Evolutionary conservation across 129 eudicot species (phyloP).

Genomic region (Flaveria robusta): DNA sequence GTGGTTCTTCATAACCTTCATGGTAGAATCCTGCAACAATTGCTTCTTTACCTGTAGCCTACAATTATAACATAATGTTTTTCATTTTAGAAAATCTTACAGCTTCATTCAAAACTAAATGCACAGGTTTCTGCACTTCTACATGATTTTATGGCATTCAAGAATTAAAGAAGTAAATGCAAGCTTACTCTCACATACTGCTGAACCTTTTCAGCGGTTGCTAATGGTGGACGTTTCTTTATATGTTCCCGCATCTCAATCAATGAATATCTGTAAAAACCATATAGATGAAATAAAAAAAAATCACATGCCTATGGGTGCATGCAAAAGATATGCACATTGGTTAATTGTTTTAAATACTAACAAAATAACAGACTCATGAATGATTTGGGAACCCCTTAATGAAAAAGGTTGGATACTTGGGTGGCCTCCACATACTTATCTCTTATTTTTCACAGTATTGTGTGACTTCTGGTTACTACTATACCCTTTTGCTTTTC

Average conservation of each 20-base stretch:
- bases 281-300: slow-evolving; percentile 11
- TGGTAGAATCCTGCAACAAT: slow-evolving; percentile 96
- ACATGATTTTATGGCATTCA: slow-evolving; percentile 1
- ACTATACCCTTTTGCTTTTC: slow-evolving; percentile 1
- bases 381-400: background rate
- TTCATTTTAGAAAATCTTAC: background rate
- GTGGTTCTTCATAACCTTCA: slow-evolving; percentile 96
- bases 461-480: background rate
- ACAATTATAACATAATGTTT: slow-evolving; percentile 7
- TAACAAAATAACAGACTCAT: slow-evolving; percentile 1
- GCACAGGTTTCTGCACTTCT: slow-evolving; percentile 9
- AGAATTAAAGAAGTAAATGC: background rate
- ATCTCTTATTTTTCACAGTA: background rate
- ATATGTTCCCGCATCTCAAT: slow-evolving; percentile 94
- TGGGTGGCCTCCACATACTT: background rate
- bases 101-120: slow-evolving; percentile 20
- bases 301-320: background rate
- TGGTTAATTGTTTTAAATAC: background rate
- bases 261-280: slow-evolving; percentile 66
- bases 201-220: slow-evolving; percentile 96
- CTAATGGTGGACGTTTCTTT: slow-evolving; percentile 98
- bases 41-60: slow-evolving; percentile 94
- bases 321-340: slow-evolving; percentile 2
- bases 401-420: background rate
- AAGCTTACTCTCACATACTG: slow-evolving; percentile 83